Percentiles rank a stretch among this genome's conserved stretches.
These are phyloP conservation scores for Vanrija sp. DNA, from an alignment of 1,284 basidiomycete species.

Conservation along the genomic window DNA sequence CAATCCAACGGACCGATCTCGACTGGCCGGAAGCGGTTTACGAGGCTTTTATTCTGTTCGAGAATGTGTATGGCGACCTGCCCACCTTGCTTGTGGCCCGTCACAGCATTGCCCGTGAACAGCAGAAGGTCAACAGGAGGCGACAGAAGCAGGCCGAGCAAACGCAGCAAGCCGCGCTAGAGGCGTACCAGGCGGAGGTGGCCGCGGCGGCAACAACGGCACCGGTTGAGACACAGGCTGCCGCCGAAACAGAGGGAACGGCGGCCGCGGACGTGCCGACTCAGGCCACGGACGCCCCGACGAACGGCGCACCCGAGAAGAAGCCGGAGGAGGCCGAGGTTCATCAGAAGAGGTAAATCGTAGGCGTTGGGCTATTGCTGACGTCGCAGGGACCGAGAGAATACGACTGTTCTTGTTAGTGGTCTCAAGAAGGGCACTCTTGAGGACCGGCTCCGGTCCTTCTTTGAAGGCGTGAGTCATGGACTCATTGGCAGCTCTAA, in stretches of 20 bases:
- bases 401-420: slow-evolving; percentile 83
- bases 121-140: slow-evolving; percentile 59
- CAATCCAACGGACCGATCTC: slow-evolving; percentile 58
- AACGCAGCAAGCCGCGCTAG: slow-evolving; percentile 4
- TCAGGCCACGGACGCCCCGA: not conserved
- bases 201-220: not conserved
- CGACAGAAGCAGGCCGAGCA: slow-evolving; percentile 59
- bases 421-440: slow-evolving; percentile 60
- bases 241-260: not conserved
- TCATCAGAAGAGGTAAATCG: slow-evolving; percentile 21
- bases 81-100: slow-evolving; percentile 65
- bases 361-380: not conserved
- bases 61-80: slow-evolving; percentile 72
- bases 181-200: slow-evolving; percentile 2
- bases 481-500: not conserved
- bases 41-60: slow-evolving; percentile 82
- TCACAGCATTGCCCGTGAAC: slow-evolving; percentile 64
- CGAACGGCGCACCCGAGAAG: slow-evolving; percentile 8
- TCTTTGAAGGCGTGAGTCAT: slow-evolving; percentile 78
- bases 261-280: not conserved
- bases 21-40: slow-evolving; percentile 92
- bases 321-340: slow-evolving; percentile 22
- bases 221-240: not conserved
- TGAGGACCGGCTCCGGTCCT: slow-evolving; percentile 62
- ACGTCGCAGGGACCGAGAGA: slow-evolving; percentile 79